Evolutionary conservation across 169 alveolate genomes (phyloP).

Genomic region (Miamiensis avidus): DNA sequence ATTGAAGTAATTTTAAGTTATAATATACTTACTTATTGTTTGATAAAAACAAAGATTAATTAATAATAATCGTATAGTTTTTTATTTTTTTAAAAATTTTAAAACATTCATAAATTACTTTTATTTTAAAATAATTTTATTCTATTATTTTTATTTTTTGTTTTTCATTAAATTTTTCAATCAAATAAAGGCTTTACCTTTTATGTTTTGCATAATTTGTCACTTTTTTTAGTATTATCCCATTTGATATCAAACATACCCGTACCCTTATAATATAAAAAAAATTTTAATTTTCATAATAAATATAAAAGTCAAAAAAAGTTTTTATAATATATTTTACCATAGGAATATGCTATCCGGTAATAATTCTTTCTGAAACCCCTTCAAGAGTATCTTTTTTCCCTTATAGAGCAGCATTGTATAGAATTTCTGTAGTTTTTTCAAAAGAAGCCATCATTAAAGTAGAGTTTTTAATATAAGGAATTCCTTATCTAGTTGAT

Average conservation of each 20-base stretch:
- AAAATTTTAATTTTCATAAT: not conserved
- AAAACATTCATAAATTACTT: too few relatives aligned
- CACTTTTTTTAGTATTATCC: not conserved
- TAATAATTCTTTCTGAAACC: slow-evolving; percentile 47
- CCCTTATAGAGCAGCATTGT: slow-evolving; percentile 94
- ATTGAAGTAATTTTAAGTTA: too few relatives aligned
- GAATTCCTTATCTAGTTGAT: slow-evolving; percentile 96
- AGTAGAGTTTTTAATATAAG: slow-evolving; percentile 96
- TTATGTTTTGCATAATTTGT: not conserved
- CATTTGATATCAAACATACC: not conserved
- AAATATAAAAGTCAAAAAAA: not conserved
- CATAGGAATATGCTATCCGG: slow-evolving; percentile 43
- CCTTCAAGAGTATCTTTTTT: slow-evolving; percentile 43
- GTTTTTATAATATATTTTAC: not conserved
- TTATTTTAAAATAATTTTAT: too few relatives aligned
- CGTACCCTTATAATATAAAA: not conserved
- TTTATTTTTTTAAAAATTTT: too few relatives aligned
- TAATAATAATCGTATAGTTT: too few relatives aligned
- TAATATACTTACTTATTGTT: too few relatives aligned
- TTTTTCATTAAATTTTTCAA: too few relatives aligned
- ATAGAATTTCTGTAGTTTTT: slow-evolving; percentile 97
- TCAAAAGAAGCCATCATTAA: slow-evolving; percentile 98
- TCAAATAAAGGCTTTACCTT: not conserved
- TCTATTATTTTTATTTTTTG: too few relatives aligned
- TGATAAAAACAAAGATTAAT: too few relatives aligned